A percentile compares a stretch with the other conserved stretches of the same genome.
Evolutionary conservation across 257 asterid genomes (phyloP).

Genomic region (Solanum medicagineum): DNA sequence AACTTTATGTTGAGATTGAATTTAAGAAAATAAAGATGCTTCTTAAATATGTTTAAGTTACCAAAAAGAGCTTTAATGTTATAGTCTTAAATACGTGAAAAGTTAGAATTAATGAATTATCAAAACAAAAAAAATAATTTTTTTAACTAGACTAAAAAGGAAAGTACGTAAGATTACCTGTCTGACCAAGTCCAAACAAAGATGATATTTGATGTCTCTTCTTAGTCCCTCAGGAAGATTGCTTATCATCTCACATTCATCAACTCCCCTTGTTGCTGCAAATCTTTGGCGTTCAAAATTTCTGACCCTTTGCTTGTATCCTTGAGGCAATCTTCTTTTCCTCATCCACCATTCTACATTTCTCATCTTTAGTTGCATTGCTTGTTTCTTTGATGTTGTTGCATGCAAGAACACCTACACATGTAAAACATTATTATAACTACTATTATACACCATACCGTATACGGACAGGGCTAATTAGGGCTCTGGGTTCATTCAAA

Average conservation of each 20-base stretch:
- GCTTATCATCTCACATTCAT: conserved; percentile 77
- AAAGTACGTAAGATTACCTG: conserved; percentile 12
- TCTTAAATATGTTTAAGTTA: background rate
- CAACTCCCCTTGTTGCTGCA: conserved; percentile 98
- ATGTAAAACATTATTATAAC: background rate
- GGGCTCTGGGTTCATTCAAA: no score
- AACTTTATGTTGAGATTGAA: background rate
- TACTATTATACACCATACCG: background rate
- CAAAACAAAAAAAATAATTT: no score
- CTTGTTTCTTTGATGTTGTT: conserved; percentile 94
- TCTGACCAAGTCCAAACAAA: conserved; percentile 80
- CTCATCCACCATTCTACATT: conserved; percentile 99
- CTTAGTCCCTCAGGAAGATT: conserved; percentile 90
- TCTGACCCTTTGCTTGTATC: conserved; percentile 63
- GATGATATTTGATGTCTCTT: conserved; percentile 88
- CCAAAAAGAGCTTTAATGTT: no score
- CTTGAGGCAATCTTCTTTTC: conserved; percentile 54
- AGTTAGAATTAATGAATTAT: background rate
- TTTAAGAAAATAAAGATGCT: background rate
- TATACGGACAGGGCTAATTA: background rate
- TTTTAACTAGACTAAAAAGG: background rate
- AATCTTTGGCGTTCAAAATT: conserved; percentile 81
- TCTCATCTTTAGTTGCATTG: conserved; percentile 93
- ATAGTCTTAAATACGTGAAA: no score
- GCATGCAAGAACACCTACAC: conserved; percentile 84